Evolutionary conservation across 2,329 filamentous ascomycete genomes (phyloP), one percentile per base, ranked within the genome.

Genomic region (Dactylella cylindrospora): DNA sequence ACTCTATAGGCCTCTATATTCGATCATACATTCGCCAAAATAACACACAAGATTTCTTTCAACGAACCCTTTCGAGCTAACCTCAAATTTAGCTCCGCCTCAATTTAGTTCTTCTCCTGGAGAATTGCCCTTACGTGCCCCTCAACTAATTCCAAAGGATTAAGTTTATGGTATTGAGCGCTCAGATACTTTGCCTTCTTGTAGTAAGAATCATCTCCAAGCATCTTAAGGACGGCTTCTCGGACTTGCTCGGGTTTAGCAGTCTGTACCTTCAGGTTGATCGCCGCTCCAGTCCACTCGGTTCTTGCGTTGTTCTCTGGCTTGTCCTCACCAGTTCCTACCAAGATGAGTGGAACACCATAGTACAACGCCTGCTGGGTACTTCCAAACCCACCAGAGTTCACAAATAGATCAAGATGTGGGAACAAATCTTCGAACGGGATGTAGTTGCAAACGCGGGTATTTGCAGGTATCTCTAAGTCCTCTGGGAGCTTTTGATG

Each of bases 301-400:
- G 73, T 74, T 0, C 77, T 71, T 36, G 72, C 69, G 1, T 71
- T 71, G 9, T 75, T 73, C 64, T 77, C 74, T 2, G 71, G 68
- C 74, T 76, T 25, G 71, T 71, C 66, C 52, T 73, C 72, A 1
- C 67, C 71, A 13, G 69, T 67, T 1, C 77, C 77, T 0, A 75
- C 73, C 19, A 79, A 68, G 1, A 80, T 74, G 67, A 79, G 72
- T 1, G 77, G 77, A 15, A 78, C 74, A 0, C 76, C 76, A 51
- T 76, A 73, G 23, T 73, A 70, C 2, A 78, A 68, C 2, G 72
- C 73, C 50, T 79, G 76, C 17, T 74, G 71, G 40, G 78, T 73
- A 1, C 75, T 76, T 3, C 77, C 76, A 51, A 77, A 80, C 2
- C 77, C 77, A 8, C 73, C 77, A 40, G 79, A 80, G 8, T 73